Evolutionary conservation across 2,329 filamentous ascomycete genomes (phyloP), one percentile per base, ranked within the genome.

Genomic region (Remersonia thermophila): DNA sequence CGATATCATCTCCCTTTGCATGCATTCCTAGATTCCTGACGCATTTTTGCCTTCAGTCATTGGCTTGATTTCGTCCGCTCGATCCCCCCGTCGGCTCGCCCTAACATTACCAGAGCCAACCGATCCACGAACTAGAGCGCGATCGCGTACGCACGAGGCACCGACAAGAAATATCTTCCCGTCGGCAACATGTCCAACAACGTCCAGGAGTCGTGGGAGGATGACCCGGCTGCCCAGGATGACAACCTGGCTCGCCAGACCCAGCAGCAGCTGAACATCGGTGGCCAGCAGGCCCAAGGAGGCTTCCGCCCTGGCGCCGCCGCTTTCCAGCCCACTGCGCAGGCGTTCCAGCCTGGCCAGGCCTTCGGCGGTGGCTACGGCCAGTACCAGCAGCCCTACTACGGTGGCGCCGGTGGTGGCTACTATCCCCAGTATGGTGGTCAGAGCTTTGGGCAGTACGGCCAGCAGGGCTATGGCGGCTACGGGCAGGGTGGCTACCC

Each of bases 141-240:
- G 20, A 23, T 23, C 20, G 20, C 20, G 5, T 9, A 5, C 9
- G 20, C 5, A 23, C 20, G 9, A 23, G 9, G 20, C 20, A 9
- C 9, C 20, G 20, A 23, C 5, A 23, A 9, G 5, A 23, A 6
- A 23, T 23, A 6, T 9, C 9, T 5, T 23, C 20, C 20, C 5
- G 5, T 23, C 20, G 32, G 15, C 33, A 48, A 46, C 54, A 94
- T 94, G 86, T 81, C 87, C 51, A 78, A 87, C 60, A 42, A 49
- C 45, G 37, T 49, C n/a, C 82, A 85, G 53, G 86, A 93, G 60
- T 94, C 86, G 44, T 96, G 91, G 83, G 87, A 96, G 65, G 85
- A 93, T 54, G 83, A 87, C 54, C 77, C 79, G 53, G 69, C 79
- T 37, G 77, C 75, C 45, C 80, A 84, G 67, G 80, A 87, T 52